phyloP scores from a whole-genome alignment of 768 basidiomycete species.

The Suillus bovinus region DNA sequence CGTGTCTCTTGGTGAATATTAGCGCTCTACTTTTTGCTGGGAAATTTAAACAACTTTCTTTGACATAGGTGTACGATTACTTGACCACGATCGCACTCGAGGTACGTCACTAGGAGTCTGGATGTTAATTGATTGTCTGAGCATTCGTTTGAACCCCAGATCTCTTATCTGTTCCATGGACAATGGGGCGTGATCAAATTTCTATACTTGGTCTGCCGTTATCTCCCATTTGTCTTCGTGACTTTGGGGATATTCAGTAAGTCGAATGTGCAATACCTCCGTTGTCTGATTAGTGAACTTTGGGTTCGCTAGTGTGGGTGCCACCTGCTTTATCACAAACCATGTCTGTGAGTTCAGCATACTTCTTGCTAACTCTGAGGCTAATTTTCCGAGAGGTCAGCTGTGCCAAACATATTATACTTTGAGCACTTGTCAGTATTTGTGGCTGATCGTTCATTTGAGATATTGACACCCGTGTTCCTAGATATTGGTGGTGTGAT shows the following conservation, averaged over 20 bases:
- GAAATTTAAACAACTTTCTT: neutral
- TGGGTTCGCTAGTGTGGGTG: neutral
- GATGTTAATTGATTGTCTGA: neutral
- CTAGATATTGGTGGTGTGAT: constrained; percentile 1
- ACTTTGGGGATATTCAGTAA: neutral
- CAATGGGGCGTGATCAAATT: neutral
- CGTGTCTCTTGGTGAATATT: neutral
- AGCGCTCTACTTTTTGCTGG: neutral
- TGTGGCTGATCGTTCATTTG: neutral
- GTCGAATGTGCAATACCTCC: neutral
- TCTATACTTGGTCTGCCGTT: neutral
- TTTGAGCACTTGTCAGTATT: neutral
- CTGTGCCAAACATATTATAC: neutral
- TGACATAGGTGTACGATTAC: neutral
- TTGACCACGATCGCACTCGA: neutral
- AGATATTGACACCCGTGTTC: neutral
- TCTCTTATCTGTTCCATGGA: neutral
- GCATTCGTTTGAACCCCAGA: neutral
- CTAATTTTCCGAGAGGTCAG: neutral
- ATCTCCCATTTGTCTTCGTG: neutral
- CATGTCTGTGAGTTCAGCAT: neutral
- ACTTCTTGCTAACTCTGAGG: neutral
- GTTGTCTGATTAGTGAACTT: neutral
- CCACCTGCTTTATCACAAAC: neutral
- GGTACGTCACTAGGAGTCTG: neutral